Evolutionary conservation across 306 rosid species (phyloP), one percentile per base, ranked within the genome.

Genomic region (Cucurbita ficifolia): DNA sequence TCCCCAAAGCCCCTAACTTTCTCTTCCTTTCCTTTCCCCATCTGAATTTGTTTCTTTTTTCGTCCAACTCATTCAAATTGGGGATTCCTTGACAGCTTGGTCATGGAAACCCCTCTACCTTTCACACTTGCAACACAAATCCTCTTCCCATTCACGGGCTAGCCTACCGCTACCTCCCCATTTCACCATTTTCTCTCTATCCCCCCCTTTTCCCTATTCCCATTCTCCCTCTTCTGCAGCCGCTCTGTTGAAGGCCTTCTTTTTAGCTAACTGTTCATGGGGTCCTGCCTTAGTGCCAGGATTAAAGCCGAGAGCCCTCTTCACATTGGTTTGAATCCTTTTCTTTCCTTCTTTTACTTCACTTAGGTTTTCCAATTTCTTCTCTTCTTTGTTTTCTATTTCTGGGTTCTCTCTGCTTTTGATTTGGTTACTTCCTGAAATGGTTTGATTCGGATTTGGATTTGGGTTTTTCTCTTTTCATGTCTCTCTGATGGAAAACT

Each of bases 271-370:
- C 35, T 59, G 21, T 22, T 79, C 62, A 95, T 95, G 99, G 99
- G 99, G 80, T 89, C 96, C 60, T 91, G 97, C 82, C 79, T 77
- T 0, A 88, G 97, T 84, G 88, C 89, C 13, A 85, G 84, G 72
- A 84, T 95, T 82, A 95, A 95, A 81, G 99, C 97, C 75, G 96
- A 91, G 64, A 95, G 96, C 87, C 91, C 96, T 81, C 85, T 83
- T 62, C 89, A 79, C 2, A 76, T 88, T 81, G 99, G 96, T 91
- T 84, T 67, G n/a, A 22, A 22, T 18, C 79, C 80, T 52, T 64
- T 61, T 48, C 6, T 14, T 59, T 45, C 1, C 39, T 5, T 5
- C 24, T 48, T 45, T 12, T 33, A 51, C 17, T 36, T n/a, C 2
- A 8, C 43, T 58, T 65, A 36, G 53, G 21, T 70, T 21, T n/a